These are phyloP conservation scores for Verticillium tricorpus DNA, from an alignment of 2,329 filamentous ascomycete genomes.

Conservation along the genomic window DNA sequence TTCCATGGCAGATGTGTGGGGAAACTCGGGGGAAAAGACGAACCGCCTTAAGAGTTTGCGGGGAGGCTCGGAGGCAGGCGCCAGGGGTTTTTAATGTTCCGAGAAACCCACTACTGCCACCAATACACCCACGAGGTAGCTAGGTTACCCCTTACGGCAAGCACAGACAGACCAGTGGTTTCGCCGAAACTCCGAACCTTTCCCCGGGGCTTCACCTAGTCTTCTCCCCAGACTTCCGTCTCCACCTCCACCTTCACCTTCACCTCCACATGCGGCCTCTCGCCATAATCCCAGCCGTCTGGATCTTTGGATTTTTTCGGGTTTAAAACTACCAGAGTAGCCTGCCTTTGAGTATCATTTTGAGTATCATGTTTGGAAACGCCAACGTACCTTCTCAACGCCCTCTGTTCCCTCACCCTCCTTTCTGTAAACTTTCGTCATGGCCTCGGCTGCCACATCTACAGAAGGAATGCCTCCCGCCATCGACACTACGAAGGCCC, in stretches of 20 bases:
- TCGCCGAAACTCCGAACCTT: neutral
- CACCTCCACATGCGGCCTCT: neutral
- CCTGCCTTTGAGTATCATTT: neutral
- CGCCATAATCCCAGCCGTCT: neutral
- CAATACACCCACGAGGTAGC: too few relatives aligned
- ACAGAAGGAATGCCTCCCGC: slow-evolving; percentile 23
- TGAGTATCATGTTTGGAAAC: neutral
- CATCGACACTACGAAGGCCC: slow-evolving; percentile 23
- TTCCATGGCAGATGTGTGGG: neutral
- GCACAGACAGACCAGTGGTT: neutral
- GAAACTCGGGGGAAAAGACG: neutral
- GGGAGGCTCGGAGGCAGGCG: neutral
- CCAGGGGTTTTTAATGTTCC: neutral
- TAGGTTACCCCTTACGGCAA: neutral
- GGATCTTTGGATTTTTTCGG: neutral
- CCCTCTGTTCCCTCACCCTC: neutral
- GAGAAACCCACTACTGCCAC: too few relatives aligned
- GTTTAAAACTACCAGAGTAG: neutral
- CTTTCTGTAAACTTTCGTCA: slow-evolving; percentile 12
- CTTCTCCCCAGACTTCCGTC: neutral
- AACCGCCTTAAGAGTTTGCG: neutral
- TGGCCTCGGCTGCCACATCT: slow-evolving; percentile 27
- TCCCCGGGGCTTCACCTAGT: neutral
- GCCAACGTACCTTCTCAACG: neutral
- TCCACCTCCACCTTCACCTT: neutral